Conservation (phyloP, 1,284 basidiomycete species). For the Neotropicomus parvogracilis region DNA sequence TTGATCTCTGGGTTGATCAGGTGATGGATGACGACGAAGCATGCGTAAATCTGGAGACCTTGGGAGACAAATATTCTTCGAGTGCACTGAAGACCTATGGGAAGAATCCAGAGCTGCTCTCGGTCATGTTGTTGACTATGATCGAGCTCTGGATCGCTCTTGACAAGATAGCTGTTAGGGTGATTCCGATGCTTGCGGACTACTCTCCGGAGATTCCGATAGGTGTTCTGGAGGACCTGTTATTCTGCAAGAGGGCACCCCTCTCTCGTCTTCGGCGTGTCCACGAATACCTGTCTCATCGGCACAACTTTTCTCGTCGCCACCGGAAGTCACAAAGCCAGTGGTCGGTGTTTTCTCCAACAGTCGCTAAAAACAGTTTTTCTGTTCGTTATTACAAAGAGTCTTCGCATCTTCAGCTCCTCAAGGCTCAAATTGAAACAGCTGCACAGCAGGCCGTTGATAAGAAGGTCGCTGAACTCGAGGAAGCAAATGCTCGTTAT, state of each 20-base stretch:
- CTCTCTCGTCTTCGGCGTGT: too few relatives aligned
- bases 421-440: too few relatives aligned
- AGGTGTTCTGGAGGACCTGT: neutral
- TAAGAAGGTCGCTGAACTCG: constrained; percentile 18
- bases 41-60: neutral
- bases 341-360: too few relatives aligned
- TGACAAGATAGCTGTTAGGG: neutral
- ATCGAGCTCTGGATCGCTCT: neutral
- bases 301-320: too few relatives aligned
- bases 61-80: neutral
- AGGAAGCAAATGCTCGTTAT: constrained; percentile 18
- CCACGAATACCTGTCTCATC: too few relatives aligned
- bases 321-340: too few relatives aligned
- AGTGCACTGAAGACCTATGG: neutral
- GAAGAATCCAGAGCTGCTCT: neutral
- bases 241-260: too few relatives aligned
- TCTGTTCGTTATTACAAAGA: too few relatives aligned
- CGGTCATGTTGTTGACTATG: neutral
- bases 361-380: too few relatives aligned
- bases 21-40: neutral
- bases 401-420: too few relatives aligned
- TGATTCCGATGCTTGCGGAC: neutral
- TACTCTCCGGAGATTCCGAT: neutral
- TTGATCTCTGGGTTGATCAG: neutral
- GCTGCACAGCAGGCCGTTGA: too few relatives aligned